Percentiles rank a stretch among this genome's conserved stretches.
Evolutionary conservation across 108 stramenopile species (phyloP).

Genomic region (Cyclotella sp.): DNA sequence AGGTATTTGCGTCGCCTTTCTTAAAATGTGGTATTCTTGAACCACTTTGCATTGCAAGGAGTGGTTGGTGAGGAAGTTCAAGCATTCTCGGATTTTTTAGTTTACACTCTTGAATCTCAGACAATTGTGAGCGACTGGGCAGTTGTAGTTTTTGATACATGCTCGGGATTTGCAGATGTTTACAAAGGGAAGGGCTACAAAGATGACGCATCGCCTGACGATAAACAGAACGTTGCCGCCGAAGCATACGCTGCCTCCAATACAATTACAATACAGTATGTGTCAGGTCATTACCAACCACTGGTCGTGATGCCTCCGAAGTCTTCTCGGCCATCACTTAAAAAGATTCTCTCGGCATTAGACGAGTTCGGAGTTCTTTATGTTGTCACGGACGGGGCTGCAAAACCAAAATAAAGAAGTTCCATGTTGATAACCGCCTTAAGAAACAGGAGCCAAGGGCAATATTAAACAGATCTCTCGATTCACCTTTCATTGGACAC

Average conservation of each 20-base stretch:
- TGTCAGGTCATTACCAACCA: constrained; percentile 68
- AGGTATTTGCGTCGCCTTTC: neutral
- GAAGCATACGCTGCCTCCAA: constrained; percentile 43
- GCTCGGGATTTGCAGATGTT: constrained; percentile 65
- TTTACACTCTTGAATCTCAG: constrained; percentile 60
- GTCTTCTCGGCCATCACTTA: constrained; percentile 50
- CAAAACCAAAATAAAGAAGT: constrained; percentile 1
- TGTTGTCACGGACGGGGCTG: constrained; percentile 65
- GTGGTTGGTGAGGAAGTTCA: constrained; percentile 70
- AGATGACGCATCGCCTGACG: constrained; percentile 18
- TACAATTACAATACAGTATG: constrained; percentile 60
- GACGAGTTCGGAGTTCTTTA: constrained; percentile 62
- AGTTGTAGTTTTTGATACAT: constrained; percentile 62
- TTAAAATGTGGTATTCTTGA: neutral
- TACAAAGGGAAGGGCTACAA: constrained; percentile 62
- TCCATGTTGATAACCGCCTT: too few relatives aligned
- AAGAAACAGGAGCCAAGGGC: too few relatives aligned
- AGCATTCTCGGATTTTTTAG: constrained; percentile 73
- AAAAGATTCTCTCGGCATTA: constrained; percentile 46
- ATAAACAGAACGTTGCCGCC: neutral
- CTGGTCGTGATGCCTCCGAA: constrained; percentile 29
- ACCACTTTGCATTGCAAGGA: constrained; percentile 15
- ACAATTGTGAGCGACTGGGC: constrained; percentile 69
- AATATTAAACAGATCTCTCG: too few relatives aligned
- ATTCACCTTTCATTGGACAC: too few relatives aligned